These are phyloP conservation scores for Aphanomyces euteiches DNA, from an alignment of 352 stramenopile genomes.

Conservation along the genomic window DNA sequence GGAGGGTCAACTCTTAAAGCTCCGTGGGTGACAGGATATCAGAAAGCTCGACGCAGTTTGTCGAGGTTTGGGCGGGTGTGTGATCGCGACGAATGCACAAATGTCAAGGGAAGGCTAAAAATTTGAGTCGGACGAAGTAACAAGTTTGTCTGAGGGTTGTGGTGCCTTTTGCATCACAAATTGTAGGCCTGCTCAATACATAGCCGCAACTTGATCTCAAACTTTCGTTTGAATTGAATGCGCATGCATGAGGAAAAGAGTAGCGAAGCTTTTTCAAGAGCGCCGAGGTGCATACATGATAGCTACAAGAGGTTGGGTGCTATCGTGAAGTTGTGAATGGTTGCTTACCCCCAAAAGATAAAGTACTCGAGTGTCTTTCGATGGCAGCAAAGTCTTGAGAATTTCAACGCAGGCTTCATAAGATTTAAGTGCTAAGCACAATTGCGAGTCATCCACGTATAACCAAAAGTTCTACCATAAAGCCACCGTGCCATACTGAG, in stretches of 20 bases:
- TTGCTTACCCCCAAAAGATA: conserved; percentile 17
- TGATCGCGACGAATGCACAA: no score
- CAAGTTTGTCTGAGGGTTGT: no score
- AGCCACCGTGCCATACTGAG: conserved; percentile 71
- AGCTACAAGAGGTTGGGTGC: neutral
- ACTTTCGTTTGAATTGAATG: neutral
- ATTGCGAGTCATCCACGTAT: neutral
- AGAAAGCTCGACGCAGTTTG: no score
- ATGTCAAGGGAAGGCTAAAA: no score
- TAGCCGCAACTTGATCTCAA: neutral
- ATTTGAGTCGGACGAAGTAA: no score
- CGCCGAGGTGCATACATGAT: conserved; percentile 1
- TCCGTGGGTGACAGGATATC: no score
- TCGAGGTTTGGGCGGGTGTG: no score
- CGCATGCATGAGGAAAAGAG: conserved; percentile 4
- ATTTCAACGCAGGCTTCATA: neutral
- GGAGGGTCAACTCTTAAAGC: no score
- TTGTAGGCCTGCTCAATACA: neutral
- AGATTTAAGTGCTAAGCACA: neutral
- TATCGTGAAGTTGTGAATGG: neutral
- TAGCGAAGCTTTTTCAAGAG: conserved; percentile 4
- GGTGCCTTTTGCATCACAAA: no score
- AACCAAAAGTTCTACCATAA: conserved; percentile 43
- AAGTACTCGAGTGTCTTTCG: neutral
- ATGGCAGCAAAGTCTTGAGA: conserved; percentile 9